Evolutionary conservation across 1,284 basidiomycete species (phyloP), one percentile per base, ranked within the genome.

Genomic region (Phlebopus sp.): DNA sequence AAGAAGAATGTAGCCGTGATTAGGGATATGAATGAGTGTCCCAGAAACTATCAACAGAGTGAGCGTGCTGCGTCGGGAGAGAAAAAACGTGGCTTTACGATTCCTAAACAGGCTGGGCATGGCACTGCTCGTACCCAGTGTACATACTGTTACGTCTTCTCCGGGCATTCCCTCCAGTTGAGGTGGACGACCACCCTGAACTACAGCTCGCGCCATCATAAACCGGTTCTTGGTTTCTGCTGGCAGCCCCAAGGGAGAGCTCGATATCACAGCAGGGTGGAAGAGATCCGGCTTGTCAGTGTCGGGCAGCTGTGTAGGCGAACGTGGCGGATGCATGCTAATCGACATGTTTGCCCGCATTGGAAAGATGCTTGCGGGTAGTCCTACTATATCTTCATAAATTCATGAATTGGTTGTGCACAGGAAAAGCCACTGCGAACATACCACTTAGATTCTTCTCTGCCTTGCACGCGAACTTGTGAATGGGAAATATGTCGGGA

Each of bases 101-200:
- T 95, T 96, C 44, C 92, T 79, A 60, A 90, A 90, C 62, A 85
- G 89, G 36, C 79, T 88, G 0, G 94, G 91, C 27, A 90, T 66
- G 0, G 92, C 87, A 59, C 92, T 95, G 4, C 91, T 90, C 0
- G 95, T 97, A 1, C 95, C 95, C 1, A 97, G 73, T 1, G 94
- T 81, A 3, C 89, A 80, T 35, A 97, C 70, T 2, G 72, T 70
- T 10, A 97, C 78, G 47, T 89, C 78, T 42, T 79, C 77, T 1
- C 90, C 86, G 14, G 71, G 72, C 23, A 50, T 54, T 31, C 41
- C 53, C 15, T 55, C 49, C 1, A 47, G 31, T 25, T 62, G 34
- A 2, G 14, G 17, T 5, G 46, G 30, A 4, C 59, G 40, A 65
- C 55, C 38, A 54, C 59, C 41, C 55, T 50, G 61, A 30, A 53